Evolutionary conservation across 2,329 filamentous ascomycete species (phyloP), one percentile per base, ranked within the genome.

Genomic region (Penicillium sumatraense): DNA sequence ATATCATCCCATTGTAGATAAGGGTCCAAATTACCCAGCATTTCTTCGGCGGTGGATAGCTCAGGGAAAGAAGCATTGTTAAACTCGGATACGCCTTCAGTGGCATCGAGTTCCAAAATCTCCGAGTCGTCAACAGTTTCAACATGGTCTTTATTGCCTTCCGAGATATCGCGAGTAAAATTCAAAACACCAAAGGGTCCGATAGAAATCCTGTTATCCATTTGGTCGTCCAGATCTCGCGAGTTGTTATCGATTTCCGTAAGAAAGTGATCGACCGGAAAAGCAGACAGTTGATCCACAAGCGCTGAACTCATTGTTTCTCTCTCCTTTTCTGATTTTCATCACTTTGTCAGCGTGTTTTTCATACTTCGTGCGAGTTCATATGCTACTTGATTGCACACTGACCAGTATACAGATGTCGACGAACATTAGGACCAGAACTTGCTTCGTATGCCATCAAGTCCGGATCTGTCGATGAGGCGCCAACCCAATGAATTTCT

Each of bases 1-100:
- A 65, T 55, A 40, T 65, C 62, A 10, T 59, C 46, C 62, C 62
- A 65, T 35, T 61, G 58, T 14, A 63, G 27, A 14, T 51, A 49
- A 21, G 54, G 53, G 38, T 56, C 48, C 13, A 55, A 5, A 29
- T 18, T 13, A 2, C 38, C 52, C 11, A 46, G 41, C 14, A 48
- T 21, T 2, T 47, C 53, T 23, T 38, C 46, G 5, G 46, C 18
- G 31, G 18, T 23, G 8, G 46, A 38, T 31, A 35, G 8, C 7
- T 24, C 16, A 5, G 46, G 18, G 13, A 49, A 26, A n/a, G 24
- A 11, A 35, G 3, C 16, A 48, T 20, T 20, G 6, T 2, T 33
- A 27, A 48, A 31, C 21, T n/a, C n/a, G 13, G 9, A 18, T n/a
- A 18, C 16, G 33, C 33, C 14, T 7, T 36, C 8, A 2, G 33